A percentile compares a stretch with the other conserved stretches of the same genome.
Evolutionary conservation across 371 early-diverging fungal species (phyloP).

Genomic region (Dentiscutata heterogama): DNA sequence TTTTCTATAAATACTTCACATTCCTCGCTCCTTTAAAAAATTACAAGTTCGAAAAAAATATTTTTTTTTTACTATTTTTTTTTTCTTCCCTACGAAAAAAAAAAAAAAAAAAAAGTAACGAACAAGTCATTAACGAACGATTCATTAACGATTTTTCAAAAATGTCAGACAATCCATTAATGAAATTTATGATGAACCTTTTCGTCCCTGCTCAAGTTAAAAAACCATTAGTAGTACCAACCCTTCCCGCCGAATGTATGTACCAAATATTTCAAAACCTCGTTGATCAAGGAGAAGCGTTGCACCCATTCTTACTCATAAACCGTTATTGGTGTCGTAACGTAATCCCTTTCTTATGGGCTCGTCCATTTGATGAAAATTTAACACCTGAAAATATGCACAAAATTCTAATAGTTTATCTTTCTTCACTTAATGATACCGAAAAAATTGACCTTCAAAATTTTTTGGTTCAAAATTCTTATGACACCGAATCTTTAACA

Average conservation of each 20-base stretch:
- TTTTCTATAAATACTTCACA: too few relatives aligned
- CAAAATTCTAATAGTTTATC: background rate
- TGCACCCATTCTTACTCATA: constrained; percentile 25
- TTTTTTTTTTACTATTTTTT: too few relatives aligned
- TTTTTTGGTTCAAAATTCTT: background rate
- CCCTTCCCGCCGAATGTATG: constrained; percentile 17
- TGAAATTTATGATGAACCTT: constrained; percentile 3
- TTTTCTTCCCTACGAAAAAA: too few relatives aligned
- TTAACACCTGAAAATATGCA: background rate
- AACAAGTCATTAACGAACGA: too few relatives aligned
- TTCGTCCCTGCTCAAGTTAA: background rate
- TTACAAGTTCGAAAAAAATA: too few relatives aligned
- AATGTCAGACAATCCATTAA: background rate
- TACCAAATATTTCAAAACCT: constrained; percentile 12
- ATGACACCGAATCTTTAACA: background rate
- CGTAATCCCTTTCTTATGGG: constrained; percentile 32
- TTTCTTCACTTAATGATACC: background rate
- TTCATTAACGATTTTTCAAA: too few relatives aligned
- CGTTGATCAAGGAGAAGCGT: background rate
- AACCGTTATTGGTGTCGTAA: constrained; percentile 39
- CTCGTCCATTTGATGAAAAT: constrained; percentile 15
- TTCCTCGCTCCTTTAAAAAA: too few relatives aligned
- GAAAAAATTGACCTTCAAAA: background rate
- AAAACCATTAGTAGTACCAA: background rate
- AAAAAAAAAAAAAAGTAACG: too few relatives aligned